phyloP scores from a whole-genome alignment of 495 filamentous ascomycete species.

The Talaromyces trachyspermus region DNA sequence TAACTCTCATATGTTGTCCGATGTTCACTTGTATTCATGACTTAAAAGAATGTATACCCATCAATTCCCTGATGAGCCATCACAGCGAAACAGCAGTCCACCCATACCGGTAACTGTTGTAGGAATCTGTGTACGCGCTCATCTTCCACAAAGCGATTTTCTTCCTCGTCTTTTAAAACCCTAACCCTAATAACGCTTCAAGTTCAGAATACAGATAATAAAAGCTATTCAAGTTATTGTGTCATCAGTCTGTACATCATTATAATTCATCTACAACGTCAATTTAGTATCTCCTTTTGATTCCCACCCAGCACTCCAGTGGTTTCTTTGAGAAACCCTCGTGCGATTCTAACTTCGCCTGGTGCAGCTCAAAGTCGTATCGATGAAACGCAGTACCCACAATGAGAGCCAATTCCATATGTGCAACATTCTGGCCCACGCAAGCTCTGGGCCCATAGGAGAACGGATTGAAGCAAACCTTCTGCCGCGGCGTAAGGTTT shows the following conservation, averaged over 20 bases:
- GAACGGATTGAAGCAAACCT: conserved; percentile 69
- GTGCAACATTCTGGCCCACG: conserved; percentile 70
- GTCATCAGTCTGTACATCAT: neutral
- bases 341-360: conserved; percentile 54
- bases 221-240: neutral
- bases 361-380: conserved; percentile 59
- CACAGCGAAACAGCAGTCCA: too few relatives aligned
- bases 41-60: too few relatives aligned
- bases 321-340: conserved; percentile 83
- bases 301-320: conserved; percentile 55
- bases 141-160: too few relatives aligned
- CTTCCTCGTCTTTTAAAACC: too few relatives aligned
- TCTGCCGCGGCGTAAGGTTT: conserved; percentile 48
- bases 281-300: conserved; percentile 35
- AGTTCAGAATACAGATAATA: too few relatives aligned
- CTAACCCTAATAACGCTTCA: too few relatives aligned
- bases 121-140: too few relatives aligned
- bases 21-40: too few relatives aligned
- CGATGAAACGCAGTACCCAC: conserved; percentile 58
- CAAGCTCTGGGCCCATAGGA: conserved; percentile 65
- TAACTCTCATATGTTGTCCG: too few relatives aligned
- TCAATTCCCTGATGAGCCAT: too few relatives aligned
- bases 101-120: too few relatives aligned
- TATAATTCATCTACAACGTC: neutral
- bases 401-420: conserved; percentile 68